Base-by-base conservation (phyloP, 257 asterid species). In the Misopates orontium region DNA sequence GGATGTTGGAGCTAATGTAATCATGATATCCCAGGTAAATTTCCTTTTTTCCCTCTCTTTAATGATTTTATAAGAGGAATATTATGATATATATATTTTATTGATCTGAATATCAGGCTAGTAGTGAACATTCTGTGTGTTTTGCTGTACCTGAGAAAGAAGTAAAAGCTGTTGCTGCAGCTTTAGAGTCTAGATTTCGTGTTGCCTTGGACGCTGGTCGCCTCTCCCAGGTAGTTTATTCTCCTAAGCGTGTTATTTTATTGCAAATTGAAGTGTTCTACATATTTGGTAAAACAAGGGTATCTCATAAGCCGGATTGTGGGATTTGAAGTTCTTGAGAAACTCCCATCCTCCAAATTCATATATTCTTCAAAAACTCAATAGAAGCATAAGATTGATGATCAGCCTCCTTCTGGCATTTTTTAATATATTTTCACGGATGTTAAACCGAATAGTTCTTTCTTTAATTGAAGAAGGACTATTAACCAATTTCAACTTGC, bases 111-210 rank as follows among this genome's bases (percentile, higher is more conserved):
- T 8, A 36, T 56, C 90, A 93, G 97, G 99, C 99, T 52, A 94
- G 99, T 72, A 94, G 99, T 71, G 99, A 94, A 82, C 99, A 94
- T 75, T 94, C 99, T 15, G 96, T 94, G 54, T 94, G 99, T 82
- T 94, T 94, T 76, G 99, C 99, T 69, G 99, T 94, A 21, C 99
- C 99, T 58, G 96, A 94, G 73, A 85, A 77, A 57, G 99, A 94
- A 78, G 96, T 90, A 16, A 85, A 83, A 78, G 87, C 96, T 52
- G 99, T 94, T 58, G 95, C 96, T 62, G 74, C 79, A 64, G 96
- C 95, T 61, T 80, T 94, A 73, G 87, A 90, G 77, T 70, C 96
- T 67, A 88, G 95, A 72, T 94, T 94, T 69, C 86, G 87, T 50
- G 86, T 83, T 83, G 99, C 99, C 48, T 76, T 94, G 79, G 80